phyloP scores from a whole-genome alignment of 257 asterid genomes.

The Solanum paucissectum region DNA sequence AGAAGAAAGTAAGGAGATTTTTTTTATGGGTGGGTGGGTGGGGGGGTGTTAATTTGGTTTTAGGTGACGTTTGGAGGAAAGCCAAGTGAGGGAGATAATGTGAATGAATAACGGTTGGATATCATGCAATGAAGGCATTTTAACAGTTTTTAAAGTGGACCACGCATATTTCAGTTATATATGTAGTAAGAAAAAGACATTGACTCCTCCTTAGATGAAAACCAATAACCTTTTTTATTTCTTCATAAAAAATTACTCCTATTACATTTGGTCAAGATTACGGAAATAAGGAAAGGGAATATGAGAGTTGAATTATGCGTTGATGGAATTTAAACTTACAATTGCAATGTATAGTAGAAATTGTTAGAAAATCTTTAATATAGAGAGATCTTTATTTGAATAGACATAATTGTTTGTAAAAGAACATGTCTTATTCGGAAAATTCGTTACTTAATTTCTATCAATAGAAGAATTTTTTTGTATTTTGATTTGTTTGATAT shows the following conservation, averaged over 20 bases:
- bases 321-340: neutral
- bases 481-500: neutral
- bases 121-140: slow-evolving; percentile 4
- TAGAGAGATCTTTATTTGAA: neutral
- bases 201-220: neutral
- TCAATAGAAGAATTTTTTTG: too few relatives aligned
- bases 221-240: neutral
- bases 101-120: slow-evolving; percentile 16
- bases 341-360: neutral
- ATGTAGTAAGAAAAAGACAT: neutral
- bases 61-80: slow-evolving; percentile 8
- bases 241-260: neutral
- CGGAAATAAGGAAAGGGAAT: neutral
- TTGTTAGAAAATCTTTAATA: too few relatives aligned
- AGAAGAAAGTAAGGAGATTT: neutral
- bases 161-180: slow-evolving; percentile 1
- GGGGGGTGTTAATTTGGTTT: neutral
- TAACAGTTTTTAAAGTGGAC: slow-evolving; percentile 11
- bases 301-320: neutral
- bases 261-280: neutral
- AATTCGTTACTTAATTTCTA: neutral
- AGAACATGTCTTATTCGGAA: neutral
- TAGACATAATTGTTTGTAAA: neutral
- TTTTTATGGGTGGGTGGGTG: neutral
- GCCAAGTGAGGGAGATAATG: slow-evolving; percentile 9